Evolutionary conservation across 768 basidiomycete genomes (phyloP), one percentile per base, ranked within the genome.

Genomic region (Gloeophyllum trabeum): DNA sequence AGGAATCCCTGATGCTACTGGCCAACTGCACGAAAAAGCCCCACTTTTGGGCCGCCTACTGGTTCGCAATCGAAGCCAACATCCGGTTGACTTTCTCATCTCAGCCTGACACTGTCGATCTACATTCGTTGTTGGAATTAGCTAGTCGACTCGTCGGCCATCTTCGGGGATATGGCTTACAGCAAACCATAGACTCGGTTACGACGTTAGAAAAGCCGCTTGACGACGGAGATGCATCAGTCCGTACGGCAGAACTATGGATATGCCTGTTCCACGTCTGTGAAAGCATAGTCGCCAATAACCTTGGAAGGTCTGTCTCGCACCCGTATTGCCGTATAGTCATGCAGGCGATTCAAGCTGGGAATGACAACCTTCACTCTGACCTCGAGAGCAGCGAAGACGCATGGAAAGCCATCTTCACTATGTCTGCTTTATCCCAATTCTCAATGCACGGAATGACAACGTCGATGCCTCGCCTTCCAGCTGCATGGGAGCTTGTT

Each of bases 371-470:
- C 5, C 47, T 58, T 10, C 54, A 54, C 4, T 59, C 67, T 18
- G 59, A 63, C 19, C 47, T 73, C 1, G 62, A 66, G 32, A 60
- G 61, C 13, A 79, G 76, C 50, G 93, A 97, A 58, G 53, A 63
- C 12, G 62, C 77, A n/a, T 93, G 91, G 85, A 69, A 66, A 26
- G 63, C 69, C 5, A 67, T 84, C 4, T 82, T 88, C 52, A 71
- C 67, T 20, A 57, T 93, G 1, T 83, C 76, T 45, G 72, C 80
- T 1, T 58, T 93, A 10, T 85, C 86, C 0, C 91, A 92, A 51
- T 86, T 94, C 62, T 81, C 81, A 1, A 52, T 64, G 0, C 58
- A 66, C 24, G 81, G 81, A 6, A 45, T 66, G 25, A 59, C 67
- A 3, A 63, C 62, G 2, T 54, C 65, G 16, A 43, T 45, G 4